A percentile compares a stretch with the other conserved stretches of the same genome.
These are phyloP conservation scores for Alternaria tenuissima DNA, from an alignment of 2,329 filamentous ascomycete species.

Conservation along the genomic window DNA sequence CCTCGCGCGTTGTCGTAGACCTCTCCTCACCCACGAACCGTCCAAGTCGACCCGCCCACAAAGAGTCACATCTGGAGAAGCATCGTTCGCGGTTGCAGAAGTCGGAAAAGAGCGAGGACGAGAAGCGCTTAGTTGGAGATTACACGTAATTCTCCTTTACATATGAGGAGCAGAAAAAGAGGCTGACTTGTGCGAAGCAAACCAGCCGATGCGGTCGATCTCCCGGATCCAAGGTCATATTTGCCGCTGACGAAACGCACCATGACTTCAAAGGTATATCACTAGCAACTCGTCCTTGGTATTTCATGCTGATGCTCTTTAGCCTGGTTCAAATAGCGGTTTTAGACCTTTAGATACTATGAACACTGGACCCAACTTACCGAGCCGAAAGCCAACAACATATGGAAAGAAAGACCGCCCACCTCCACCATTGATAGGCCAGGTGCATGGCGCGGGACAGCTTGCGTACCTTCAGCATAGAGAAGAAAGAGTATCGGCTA, in stretches of 20 bases:
- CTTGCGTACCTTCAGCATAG: conserved; percentile 5
- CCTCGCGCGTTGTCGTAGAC: conserved; percentile 12
- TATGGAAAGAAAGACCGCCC: conserved; percentile 22
- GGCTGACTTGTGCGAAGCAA: conserved; percentile 22
- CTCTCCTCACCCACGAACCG: conserved; percentile 20
- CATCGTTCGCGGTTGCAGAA: neutral
- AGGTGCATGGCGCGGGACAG: conserved; percentile 18
- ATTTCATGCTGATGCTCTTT: conserved; percentile 11
- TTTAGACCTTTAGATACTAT: conserved; percentile 26
- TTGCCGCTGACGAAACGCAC: conserved; percentile 4
- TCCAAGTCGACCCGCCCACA: neutral
- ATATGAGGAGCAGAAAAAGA: neutral
- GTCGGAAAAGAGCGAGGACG: conserved; percentile 18
- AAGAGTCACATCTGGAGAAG: neutral
- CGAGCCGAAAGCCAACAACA: conserved; percentile 14
- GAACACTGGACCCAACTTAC: conserved; percentile 4
- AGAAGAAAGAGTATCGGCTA: neutral
- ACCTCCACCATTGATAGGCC: conserved; percentile 10
- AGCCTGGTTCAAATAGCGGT: conserved; percentile 26
- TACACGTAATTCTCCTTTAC: conserved; percentile 19
- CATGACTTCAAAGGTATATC: conserved; percentile 13
- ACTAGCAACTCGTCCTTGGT: neutral
- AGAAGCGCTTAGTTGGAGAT: conserved; percentile 26
- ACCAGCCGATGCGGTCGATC: conserved; percentile 28
- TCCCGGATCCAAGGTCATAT: conserved; percentile 24